Evolutionary conservation across 2,329 filamentous ascomycete genomes (phyloP).

Genomic region (Verticillium zaregamsianum): DNA sequence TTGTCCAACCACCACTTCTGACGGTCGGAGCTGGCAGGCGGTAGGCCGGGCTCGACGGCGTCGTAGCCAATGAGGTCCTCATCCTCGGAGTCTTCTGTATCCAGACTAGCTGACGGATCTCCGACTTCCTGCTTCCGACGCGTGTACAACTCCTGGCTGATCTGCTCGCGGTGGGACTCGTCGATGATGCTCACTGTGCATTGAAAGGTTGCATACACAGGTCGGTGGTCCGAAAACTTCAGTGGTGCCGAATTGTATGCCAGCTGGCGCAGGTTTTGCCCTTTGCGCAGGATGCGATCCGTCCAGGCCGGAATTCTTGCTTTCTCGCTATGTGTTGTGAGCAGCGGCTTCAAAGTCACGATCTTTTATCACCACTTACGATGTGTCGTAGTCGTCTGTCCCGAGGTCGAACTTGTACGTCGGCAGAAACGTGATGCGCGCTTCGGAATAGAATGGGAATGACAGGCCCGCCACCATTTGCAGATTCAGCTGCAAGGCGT

Average conservation of each 20-base stretch:
- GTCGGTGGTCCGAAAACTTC: slow-evolving; percentile 91
- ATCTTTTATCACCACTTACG: slow-evolving; percentile 46
- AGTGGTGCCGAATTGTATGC: slow-evolving; percentile 80
- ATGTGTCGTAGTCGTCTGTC: slow-evolving; percentile 85
- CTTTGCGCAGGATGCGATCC: slow-evolving; percentile 86
- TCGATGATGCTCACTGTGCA: slow-evolving; percentile 80
- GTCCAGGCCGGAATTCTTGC: slow-evolving; percentile 95
- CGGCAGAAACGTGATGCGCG: slow-evolving; percentile 79
- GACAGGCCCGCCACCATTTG: slow-evolving; percentile 92
- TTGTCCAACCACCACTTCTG: slow-evolving; percentile 69
- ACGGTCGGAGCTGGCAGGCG: slow-evolving; percentile 63
- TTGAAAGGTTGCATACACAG: slow-evolving; percentile 85
- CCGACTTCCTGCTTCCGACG: slow-evolving; percentile 64
- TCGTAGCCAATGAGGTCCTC: slow-evolving; percentile 81
- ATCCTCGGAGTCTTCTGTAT: slow-evolving; percentile 60
- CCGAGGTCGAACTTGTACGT: slow-evolving; percentile 96
- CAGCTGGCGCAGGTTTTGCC: slow-evolving; percentile 74
- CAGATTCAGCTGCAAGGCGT: slow-evolving; percentile 64
- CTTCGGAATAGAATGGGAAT: slow-evolving; percentile 90
- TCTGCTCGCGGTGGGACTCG: slow-evolving; percentile 64
- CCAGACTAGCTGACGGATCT: slow-evolving; percentile 43
- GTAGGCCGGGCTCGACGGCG: slow-evolving; percentile 73
- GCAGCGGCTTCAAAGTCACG: slow-evolving; percentile 5
- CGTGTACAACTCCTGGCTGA: slow-evolving; percentile 72
- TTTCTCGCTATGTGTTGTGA: slow-evolving; percentile 65